Conservation (phyloP, 2,329 filamentous ascomycete species). For the Hypoxylon sp. region DNA sequence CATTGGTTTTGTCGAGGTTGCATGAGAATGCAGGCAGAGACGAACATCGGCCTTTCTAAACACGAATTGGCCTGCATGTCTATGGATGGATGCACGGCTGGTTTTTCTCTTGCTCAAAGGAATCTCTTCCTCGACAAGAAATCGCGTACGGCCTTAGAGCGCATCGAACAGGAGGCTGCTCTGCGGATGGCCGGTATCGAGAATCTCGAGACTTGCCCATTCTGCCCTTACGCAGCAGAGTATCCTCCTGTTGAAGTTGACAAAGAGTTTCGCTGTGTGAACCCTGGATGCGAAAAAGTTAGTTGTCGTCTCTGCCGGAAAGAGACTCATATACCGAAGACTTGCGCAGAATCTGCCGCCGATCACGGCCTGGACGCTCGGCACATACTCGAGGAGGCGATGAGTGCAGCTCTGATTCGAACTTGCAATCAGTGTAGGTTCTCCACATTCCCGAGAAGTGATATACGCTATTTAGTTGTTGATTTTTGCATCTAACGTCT, state of each 20-base stretch:
- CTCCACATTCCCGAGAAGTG: neutral
- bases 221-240: constrained; percentile 85
- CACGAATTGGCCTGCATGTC: constrained; percentile 81
- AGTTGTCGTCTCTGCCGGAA: constrained; percentile 79
- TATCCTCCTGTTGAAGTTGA: constrained; percentile 77
- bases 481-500: neutral
- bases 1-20: constrained; percentile 82
- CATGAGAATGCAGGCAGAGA: constrained; percentile 75
- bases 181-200: constrained; percentile 80
- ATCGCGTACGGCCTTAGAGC: constrained; percentile 74
- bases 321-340: constrained; percentile 79
- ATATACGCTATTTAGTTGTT: neutral
- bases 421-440: constrained; percentile 76
- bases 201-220: constrained; percentile 82
- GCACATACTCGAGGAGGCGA: constrained; percentile 84
- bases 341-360: constrained; percentile 75
- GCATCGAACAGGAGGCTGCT: constrained; percentile 78
- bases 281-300: constrained; percentile 73
- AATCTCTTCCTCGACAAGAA: constrained; percentile 71
- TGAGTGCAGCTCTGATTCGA: constrained; percentile 83
- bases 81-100: constrained; percentile 73
- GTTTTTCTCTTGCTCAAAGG: constrained; percentile 71
- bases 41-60: constrained; percentile 76
- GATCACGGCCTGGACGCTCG: constrained; percentile 74
- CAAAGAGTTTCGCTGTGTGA: constrained; percentile 81